Base-by-base conservation (phyloP, 2,329 filamentous ascomycete genomes). In the Botrytis squamosa region DNA sequence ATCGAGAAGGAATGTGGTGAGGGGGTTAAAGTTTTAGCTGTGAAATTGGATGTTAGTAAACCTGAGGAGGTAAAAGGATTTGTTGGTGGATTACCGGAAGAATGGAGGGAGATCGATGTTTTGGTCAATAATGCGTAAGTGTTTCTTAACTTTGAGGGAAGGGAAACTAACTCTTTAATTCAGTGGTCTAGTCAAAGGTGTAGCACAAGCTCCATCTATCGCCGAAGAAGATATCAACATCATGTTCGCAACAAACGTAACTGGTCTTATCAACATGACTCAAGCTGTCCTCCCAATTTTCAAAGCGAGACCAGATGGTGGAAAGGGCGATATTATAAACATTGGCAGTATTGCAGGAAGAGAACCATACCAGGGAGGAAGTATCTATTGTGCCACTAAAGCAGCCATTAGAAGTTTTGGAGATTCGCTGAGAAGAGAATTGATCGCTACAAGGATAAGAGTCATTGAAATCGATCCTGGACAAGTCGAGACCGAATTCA, bases 221-320 rank as follows among this genome's bases (percentile, higher is more conserved):
- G 87, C 86, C 25, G 87, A 93, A 79, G 90, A 91, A 74, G 95
- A 99, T 84, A 92, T 98, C 79, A 87, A 92, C 79, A 80, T 91
- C 82, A 98, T 98, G 94, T 93, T 98, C 81, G 85, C 88, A 65
- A 98, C 96, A 74, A 99, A 99, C 82, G 95, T 98, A 70, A 96
- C 92, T 2, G 96, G 96, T 42, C 87, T 99, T 49, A 96, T 99
- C 85, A 93, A 95, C 86, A 93, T 98, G 92, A 98, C 96, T 0
- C 96, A 99, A 86, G 93, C 93, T 64, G 86, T 98, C 75, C 84
- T 98, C 29, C 90, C 93, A 70, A 90, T 94, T 81, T 97, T 95
- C 87, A 92, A 94, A 83, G 86, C 88, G 78, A 81, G 85, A 77
- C 75, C 84, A 36, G 87, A 95, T 73, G 91, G 92, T 74, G 95